Evolutionary conservation across 257 asterid species (phyloP).

Genomic region (Fraxinus excelsior): DNA sequence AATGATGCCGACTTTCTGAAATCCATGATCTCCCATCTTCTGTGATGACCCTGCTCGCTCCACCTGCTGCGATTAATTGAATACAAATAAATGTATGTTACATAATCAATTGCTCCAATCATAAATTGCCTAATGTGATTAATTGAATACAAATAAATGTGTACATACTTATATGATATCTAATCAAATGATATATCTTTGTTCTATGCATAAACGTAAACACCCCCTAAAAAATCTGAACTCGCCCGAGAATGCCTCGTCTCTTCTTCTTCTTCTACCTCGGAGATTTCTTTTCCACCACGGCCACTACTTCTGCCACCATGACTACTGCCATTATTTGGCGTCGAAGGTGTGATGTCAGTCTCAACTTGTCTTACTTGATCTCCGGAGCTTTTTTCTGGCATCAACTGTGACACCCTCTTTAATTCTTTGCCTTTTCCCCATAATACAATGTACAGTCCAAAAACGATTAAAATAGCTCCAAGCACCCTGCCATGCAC

Average conservation of each 20-base stretch:
- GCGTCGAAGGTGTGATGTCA: background rate
- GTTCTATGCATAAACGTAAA: slow-evolving; percentile 24
- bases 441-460: slow-evolving; percentile 50
- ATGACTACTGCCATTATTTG: background rate
- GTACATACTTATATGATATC: background rate
- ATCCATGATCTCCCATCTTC: no score
- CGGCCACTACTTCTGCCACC: background rate
- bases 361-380: background rate
- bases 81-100: no score
- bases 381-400: background rate
- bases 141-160: background rate
- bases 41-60: no score
- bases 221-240: slow-evolving; percentile 22
- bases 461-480: slow-evolving; percentile 14
- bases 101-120: background rate
- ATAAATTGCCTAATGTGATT: background rate
- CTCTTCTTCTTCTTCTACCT: slow-evolving; percentile 12
- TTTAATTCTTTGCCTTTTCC: slow-evolving; percentile 41
- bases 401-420: slow-evolving; percentile 2
- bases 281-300: background rate
- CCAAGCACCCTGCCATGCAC: slow-evolving; percentile 20
- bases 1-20: no score
- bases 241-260: slow-evolving; percentile 27
- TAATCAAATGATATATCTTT: background rate
- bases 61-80: no score